Evolutionary conservation across 805 yeast species (phyloP).

Genomic region (Zygosaccharomyces rouxii): DNA sequence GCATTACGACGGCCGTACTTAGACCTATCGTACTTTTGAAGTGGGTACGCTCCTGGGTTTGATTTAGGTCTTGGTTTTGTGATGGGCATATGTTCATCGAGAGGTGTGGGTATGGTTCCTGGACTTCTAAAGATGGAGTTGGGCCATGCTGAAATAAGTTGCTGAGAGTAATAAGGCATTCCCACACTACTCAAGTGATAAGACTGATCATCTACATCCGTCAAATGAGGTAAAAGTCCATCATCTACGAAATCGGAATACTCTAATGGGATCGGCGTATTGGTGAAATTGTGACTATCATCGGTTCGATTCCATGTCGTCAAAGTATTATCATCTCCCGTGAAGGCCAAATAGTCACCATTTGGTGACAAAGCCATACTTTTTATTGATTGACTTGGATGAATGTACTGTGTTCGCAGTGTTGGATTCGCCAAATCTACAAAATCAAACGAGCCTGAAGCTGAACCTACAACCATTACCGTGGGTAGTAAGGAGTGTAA

Average conservation of each 20-base stretch:
- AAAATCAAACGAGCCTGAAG: slow-evolving; percentile 77
- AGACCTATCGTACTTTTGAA: slow-evolving; percentile 51
- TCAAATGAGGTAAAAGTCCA: slow-evolving; percentile 27
- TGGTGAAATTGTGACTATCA: slow-evolving; percentile 23
- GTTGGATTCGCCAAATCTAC: slow-evolving; percentile 81
- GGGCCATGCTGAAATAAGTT: slow-evolving; percentile 78
- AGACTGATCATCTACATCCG: slow-evolving; percentile 40
- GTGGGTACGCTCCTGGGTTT: slow-evolving; percentile 31
- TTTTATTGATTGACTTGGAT: slow-evolving; percentile 34
- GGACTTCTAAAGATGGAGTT: slow-evolving; percentile 53
- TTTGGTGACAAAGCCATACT: slow-evolving; percentile 40
- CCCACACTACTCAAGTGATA: slow-evolving; percentile 72
- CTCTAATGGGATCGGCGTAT: slow-evolving; percentile 44
- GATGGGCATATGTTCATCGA: slow-evolving; percentile 42
- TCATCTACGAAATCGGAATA: slow-evolving; percentile 48
- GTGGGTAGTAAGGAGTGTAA: slow-evolving; percentile 85
- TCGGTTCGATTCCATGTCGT: slow-evolving; percentile 31
- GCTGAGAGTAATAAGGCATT: slow-evolving; percentile 78
- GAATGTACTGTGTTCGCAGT: slow-evolving; percentile 33
- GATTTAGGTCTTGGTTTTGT: slow-evolving; percentile 11
- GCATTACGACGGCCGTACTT: slow-evolving; percentile 57
- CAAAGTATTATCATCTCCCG: slow-evolving; percentile 57
- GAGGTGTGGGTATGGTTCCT: slow-evolving; percentile 55
- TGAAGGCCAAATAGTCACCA: slow-evolving; percentile 73
- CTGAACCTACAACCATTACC: slow-evolving; percentile 67